Base-by-base conservation (phyloP, 495 filamentous ascomycete genomes). In the Penicillium paxilli region DNA sequence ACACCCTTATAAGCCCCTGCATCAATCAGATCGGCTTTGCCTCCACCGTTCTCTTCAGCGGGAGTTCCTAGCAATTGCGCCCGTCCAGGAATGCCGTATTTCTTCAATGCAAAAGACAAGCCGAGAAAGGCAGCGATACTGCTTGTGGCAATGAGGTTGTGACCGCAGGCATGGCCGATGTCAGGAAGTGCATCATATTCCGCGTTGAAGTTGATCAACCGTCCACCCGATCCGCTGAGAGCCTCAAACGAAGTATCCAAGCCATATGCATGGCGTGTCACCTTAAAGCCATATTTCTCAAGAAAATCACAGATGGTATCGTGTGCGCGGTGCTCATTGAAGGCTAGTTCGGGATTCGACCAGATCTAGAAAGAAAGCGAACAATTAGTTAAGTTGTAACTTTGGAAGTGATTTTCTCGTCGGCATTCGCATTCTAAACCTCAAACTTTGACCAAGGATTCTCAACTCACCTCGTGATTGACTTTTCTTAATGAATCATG, bases 11-110 rank as follows among this genome's bases (percentile, higher is more conserved):
- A 89, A 4, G 86, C 87, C 0, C 84, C 85, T 1, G 75, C 79
- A 16, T 87, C 63, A 24, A 89, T 73, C 7, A 89, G 73, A 38
- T 79, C 80, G 49, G 84, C 84, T 63, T 91, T 89, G 20, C 87
- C 87, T 7, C 86, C 86, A 10, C 85, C 84, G 16, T 80, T 82
- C 71, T 90, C 87, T 65, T 91, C 87, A 0, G 83, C 87, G 1
- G 87, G 87, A 0, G 87, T 90, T 17, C 87, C 87, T 22, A 90
- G 79, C 25, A 91, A 59, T 38, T 84, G 68, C 0, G 86, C 72
- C 38, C 82, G 83, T 5, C 87, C 87, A 0, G 70, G 65, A 5
- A 87, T 62, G 2, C 62, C 58, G 35, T 76, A 73, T 26, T 73
- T 55, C 32, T 66, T 66, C 26, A 88, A 65, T 8, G 79, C 58